Conservation (phyloP, 306 rosid genomes). For the Crataegus laevigata region DNA sequence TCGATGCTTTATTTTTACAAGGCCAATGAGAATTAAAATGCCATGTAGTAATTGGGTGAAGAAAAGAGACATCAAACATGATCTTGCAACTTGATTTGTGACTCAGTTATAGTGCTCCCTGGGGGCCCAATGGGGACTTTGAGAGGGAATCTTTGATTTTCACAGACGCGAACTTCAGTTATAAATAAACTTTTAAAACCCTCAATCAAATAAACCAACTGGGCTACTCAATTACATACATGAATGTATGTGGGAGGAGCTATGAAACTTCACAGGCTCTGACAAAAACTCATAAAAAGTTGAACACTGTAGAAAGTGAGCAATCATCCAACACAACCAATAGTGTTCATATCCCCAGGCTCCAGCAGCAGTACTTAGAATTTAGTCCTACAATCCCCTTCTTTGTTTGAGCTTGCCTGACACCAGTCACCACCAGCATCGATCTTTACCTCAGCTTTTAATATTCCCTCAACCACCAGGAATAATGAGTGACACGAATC, state of each 20-base stretch:
- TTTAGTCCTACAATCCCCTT: not conserved
- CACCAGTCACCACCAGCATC: not conserved
- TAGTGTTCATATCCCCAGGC: constrained; percentile 10
- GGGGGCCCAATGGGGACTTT: constrained; percentile 34
- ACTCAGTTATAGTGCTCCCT: constrained; percentile 12
- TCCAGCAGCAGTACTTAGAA: not conserved
- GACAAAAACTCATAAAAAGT: constrained; percentile 47
- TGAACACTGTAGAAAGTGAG: constrained; percentile 40
- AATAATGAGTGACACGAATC: not conserved
- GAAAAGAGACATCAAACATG: not conserved
- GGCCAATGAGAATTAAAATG: not conserved
- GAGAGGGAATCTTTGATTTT: constrained; percentile 35
- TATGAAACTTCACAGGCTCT: constrained; percentile 19
- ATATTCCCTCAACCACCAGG: not conserved
- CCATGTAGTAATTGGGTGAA: not conserved
- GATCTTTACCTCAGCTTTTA: not conserved
- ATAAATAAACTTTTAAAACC: constrained; percentile 10
- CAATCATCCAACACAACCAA: constrained; percentile 31
- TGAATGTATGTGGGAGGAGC: constrained; percentile 15
- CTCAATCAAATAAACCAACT: constrained; percentile 24
- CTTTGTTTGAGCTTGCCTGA: not conserved
- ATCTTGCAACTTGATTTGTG: not conserved
- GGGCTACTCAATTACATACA: constrained; percentile 29
- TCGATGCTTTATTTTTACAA: not conserved
- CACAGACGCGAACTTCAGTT: constrained; percentile 43